Evolutionary conservation across 2,329 filamentous ascomycete species (phyloP).

Genomic region (Bimuria novae-zelandiae): DNA sequence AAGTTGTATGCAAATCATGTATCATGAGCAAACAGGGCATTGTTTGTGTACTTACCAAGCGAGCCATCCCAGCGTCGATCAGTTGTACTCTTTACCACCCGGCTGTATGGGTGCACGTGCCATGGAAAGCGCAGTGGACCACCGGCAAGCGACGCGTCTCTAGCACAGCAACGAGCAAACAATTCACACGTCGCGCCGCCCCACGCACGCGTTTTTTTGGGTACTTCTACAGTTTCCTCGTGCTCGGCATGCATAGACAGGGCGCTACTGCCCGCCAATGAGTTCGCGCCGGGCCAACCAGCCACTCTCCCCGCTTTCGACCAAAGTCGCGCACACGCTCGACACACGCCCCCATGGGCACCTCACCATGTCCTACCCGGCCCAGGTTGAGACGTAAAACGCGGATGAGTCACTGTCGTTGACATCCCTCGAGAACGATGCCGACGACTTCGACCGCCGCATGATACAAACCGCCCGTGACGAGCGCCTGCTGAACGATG

Average conservation of each 20-base stretch:
- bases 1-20: too few species aligned
- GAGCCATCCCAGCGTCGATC: conserved; percentile 9
- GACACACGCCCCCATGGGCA: conserved; percentile 25
- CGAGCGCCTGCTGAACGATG: conserved; percentile 45
- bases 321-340: conserved; percentile 33
- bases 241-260: conserved; percentile 22
- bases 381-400: conserved; percentile 29
- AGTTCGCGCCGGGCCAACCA: conserved; percentile 37
- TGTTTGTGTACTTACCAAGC: too few species aligned
- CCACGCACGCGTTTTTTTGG: not conserved
- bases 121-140: conserved; percentile 7
- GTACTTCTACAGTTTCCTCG: too few species aligned
- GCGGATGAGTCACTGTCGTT: conserved; percentile 36
- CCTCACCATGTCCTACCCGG: conserved; percentile 27
- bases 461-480: conserved; percentile 53
- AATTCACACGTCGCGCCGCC: not conserved
- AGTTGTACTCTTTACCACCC: too few species aligned
- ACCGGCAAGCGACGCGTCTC: conserved; percentile 8
- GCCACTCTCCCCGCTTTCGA: conserved; percentile 37
- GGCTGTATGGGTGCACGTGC: conserved; percentile 9
- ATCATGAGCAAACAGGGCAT: too few species aligned
- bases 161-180: conserved; percentile 8
- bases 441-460: conserved; percentile 51
- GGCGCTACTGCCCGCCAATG: conserved; percentile 27
- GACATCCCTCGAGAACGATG: conserved; percentile 48